A percentile compares a stretch with the other conserved stretches of the same genome.
These are phyloP conservation scores for Entomortierella beljakovae DNA, from an alignment of 192 early-diverging fungal species.

Conservation along the genomic window DNA sequence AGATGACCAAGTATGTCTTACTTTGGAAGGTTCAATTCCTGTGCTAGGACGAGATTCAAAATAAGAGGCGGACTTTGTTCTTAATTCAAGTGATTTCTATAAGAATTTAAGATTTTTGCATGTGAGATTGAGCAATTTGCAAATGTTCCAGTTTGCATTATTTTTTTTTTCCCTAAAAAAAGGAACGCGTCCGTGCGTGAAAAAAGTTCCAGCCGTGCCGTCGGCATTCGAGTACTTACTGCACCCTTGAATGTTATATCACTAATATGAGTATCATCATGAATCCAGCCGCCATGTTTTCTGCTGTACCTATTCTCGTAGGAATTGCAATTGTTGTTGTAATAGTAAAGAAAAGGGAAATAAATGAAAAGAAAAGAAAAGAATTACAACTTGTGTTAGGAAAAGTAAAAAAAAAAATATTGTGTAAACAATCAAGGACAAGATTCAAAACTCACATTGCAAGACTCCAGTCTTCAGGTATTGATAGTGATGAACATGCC, in stretches of 20 bases:
- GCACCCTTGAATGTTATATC: slow-evolving; percentile 39
- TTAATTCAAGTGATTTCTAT: slow-evolving; percentile 42
- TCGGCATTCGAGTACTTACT: slow-evolving; percentile 13
- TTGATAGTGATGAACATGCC: slow-evolving; percentile 28
- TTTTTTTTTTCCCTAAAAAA: too few relatives aligned
- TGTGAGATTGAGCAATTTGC: not conserved
- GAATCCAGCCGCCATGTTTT: slow-evolving; percentile 53
- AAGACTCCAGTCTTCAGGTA: slow-evolving; percentile 36
- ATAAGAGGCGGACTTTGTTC: slow-evolving; percentile 41
- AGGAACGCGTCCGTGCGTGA: not conserved
- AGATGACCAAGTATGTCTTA: not conserved
- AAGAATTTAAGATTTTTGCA: not conserved
- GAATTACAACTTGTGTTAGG: too few relatives aligned
- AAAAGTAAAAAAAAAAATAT: too few relatives aligned
- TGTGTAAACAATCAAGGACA: not conserved
- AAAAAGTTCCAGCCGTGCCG: not conserved
- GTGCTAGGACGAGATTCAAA: slow-evolving; percentile 22
- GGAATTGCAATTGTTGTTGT: too few relatives aligned
- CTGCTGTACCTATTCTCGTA: slow-evolving; percentile 34
- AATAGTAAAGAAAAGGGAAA: too few relatives aligned
- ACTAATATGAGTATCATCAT: slow-evolving; percentile 33
- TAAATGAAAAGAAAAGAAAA: too few relatives aligned
- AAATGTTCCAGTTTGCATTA: too few relatives aligned
- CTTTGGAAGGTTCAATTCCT: slow-evolving; percentile 34
- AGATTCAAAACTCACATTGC: slow-evolving; percentile 33